Evolutionary conservation across 192 early-diverging fungal genomes (phyloP).

Genomic region (Chytriomyces confervae): DNA sequence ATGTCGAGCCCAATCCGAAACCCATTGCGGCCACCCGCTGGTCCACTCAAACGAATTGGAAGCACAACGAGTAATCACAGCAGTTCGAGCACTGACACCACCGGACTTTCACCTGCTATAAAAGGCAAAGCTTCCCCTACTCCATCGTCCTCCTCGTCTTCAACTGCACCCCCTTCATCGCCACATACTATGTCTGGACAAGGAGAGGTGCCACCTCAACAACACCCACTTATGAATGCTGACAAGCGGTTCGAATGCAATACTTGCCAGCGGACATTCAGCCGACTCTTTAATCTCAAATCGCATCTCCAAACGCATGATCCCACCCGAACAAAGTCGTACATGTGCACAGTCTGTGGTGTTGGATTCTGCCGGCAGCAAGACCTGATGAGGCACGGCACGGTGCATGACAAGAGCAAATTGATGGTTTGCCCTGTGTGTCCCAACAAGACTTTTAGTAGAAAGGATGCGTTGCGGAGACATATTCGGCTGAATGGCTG

Average conservation of each 20-base stretch:
- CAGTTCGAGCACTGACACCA: too few relatives aligned
- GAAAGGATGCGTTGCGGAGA: slow-evolving; percentile 39
- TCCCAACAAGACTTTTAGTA: slow-evolving; percentile 26
- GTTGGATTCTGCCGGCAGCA: slow-evolving; percentile 36
- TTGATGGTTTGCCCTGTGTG: slow-evolving; percentile 22
- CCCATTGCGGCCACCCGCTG: too few relatives aligned
- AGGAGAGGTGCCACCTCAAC: too few relatives aligned
- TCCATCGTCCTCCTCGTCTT: too few relatives aligned
- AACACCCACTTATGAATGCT: slow-evolving; percentile 13
- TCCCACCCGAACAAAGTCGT: slow-evolving; percentile 21
- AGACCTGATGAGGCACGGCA: slow-evolving; percentile 29
- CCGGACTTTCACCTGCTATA: too few relatives aligned
- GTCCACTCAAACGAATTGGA: too few relatives aligned
- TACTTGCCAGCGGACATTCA: slow-evolving; percentile 56
- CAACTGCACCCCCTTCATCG: too few relatives aligned
- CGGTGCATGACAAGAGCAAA: slow-evolving; percentile 28
- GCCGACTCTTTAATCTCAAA: slow-evolving; percentile 68
- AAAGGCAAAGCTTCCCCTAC: too few relatives aligned
- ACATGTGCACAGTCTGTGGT: slow-evolving; percentile 18
- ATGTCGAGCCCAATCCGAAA: too few relatives aligned
- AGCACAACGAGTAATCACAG: too few relatives aligned
- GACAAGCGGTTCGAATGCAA: slow-evolving; percentile 42
- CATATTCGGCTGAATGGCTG: slow-evolving; percentile 40
- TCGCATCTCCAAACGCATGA: slow-evolving; percentile 62
- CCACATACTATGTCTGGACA: too few relatives aligned